These are phyloP conservation scores for Sclerotinia trifoliorum DNA, from an alignment of 2,329 filamentous ascomycete species.

Conservation along the genomic window DNA sequence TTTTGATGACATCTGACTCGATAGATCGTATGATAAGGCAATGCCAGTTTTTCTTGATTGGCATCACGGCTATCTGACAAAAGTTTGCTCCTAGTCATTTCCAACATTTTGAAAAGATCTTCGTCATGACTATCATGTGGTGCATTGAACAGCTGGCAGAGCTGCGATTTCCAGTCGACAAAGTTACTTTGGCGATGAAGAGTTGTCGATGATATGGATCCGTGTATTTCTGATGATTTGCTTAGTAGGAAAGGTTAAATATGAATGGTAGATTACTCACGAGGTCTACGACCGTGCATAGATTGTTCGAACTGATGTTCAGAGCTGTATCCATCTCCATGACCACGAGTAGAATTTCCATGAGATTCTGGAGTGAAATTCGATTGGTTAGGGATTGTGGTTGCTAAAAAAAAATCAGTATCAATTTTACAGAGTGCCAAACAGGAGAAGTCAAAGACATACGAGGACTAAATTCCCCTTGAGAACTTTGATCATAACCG, in stretches of 20 bases:
- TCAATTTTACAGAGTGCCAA: not conserved
- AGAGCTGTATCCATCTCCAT: constrained; percentile 11
- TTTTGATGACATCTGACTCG: constrained; percentile 16
- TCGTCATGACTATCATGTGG: constrained; percentile 20
- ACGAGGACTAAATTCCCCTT: constrained; percentile 21
- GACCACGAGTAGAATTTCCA: constrained; percentile 20
- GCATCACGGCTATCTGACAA: not conserved
- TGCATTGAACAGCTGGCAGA: constrained; percentile 21
- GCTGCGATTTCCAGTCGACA: constrained; percentile 20
- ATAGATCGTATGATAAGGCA: constrained; percentile 23
- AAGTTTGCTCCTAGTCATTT: constrained; percentile 16
- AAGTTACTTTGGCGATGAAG: constrained; percentile 15
- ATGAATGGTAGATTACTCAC: constrained; percentile 8
- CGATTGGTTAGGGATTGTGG: constrained; percentile 18
- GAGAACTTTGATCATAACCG: constrained; percentile 16
- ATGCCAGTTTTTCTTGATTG: constrained; percentile 9
- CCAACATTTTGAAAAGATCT: constrained; percentile 20
- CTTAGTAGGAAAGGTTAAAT: not conserved
- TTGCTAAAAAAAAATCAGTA: constrained; percentile 8
- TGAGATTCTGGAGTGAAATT: constrained; percentile 23
- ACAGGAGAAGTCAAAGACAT: not conserved
- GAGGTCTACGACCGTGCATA: constrained; percentile 15
- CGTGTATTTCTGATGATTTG: constrained; percentile 9
- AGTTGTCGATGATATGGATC: constrained; percentile 15
- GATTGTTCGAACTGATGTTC: constrained; percentile 20